Evolutionary conservation across 1,139 yeast genomes (phyloP).

Genomic region (Geotrichum candidum): DNA sequence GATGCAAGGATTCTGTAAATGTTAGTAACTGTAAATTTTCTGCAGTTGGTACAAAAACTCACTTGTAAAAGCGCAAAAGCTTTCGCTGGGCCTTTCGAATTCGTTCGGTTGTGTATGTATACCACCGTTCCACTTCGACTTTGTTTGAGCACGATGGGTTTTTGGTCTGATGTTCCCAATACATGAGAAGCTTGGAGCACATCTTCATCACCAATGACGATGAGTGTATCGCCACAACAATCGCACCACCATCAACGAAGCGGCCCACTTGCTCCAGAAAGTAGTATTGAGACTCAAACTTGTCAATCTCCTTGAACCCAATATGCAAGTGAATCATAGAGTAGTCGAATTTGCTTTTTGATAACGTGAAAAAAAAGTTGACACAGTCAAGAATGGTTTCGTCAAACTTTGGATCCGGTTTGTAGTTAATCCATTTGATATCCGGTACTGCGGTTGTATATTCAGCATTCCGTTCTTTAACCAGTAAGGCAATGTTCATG

Average conservation of each 20-base stretch:
- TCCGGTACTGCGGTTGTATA: conserved; percentile 56
- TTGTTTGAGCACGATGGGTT: conserved; percentile 39
- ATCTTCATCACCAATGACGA: conserved; percentile 60
- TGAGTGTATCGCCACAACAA: conserved; percentile 66
- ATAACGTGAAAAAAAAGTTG: conserved; percentile 59
- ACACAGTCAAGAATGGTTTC: conserved; percentile 68
- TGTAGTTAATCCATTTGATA: conserved; percentile 69
- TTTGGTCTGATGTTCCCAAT: conserved; percentile 63
- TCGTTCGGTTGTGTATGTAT: conserved; percentile 73
- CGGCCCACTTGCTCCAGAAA: conserved; percentile 68
- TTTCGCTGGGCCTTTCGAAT: conserved; percentile 82
- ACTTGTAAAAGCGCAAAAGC: conserved; percentile 62
- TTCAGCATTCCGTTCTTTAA: conserved; percentile 61
- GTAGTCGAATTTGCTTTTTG: conserved; percentile 72
- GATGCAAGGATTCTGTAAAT: conserved; percentile 48
- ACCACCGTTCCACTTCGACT: conserved; percentile 73
- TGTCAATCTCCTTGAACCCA: conserved; percentile 89
- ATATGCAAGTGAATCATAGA: conserved; percentile 51
- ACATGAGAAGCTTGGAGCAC: conserved; percentile 61
- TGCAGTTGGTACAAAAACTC: background rate
- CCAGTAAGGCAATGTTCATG: conserved; percentile 67
- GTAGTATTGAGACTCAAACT: conserved; percentile 66
- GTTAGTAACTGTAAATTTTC: background rate
- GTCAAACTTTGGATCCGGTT: conserved; percentile 67
- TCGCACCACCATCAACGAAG: conserved; percentile 74